These are phyloP conservation scores for Penicillium sp. DNA, from an alignment of 2,329 filamentous ascomycete genomes.

Conservation along the genomic window DNA sequence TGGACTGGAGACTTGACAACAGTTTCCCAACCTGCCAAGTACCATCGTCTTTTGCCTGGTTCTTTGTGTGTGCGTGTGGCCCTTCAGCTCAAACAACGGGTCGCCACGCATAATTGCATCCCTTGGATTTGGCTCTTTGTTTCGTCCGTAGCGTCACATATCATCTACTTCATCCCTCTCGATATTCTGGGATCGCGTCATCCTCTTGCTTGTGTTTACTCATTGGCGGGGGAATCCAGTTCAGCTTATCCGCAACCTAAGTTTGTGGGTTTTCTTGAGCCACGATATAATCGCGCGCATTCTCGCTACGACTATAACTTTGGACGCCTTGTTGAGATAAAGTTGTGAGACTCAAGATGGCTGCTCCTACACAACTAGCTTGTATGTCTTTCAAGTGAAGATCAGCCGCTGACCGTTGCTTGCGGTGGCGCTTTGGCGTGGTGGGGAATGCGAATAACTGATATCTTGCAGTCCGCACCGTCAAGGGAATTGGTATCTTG, in stretches of 20 bases:
- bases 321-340: slow-evolving; percentile 16
- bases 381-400: slow-evolving; percentile 56
- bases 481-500: slow-evolving; percentile 93
- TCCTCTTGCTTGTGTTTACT: slow-evolving; percentile 14
- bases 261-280: slow-evolving; percentile 12
- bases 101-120: slow-evolving; percentile 24
- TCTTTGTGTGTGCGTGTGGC: slow-evolving; percentile 29
- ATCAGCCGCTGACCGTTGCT: background rate
- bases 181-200: background rate
- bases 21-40: slow-evolving; percentile 22
- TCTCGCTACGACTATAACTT: slow-evolving; percentile 14
- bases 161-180: background rate
- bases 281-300: slow-evolving; percentile 10
- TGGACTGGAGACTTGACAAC: slow-evolving; percentile 37
- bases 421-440: background rate
- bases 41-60: slow-evolving; percentile 23
- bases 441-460: slow-evolving; percentile 15
- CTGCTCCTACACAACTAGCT: slow-evolving; percentile 89
- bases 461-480: slow-evolving; percentile 73
- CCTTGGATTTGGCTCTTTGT: slow-evolving; percentile 11
- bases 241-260: slow-evolving; percentile 17
- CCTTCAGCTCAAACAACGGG: slow-evolving; percentile 26
- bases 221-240: slow-evolving; percentile 13
- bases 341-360: slow-evolving; percentile 61
- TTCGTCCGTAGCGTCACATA: slow-evolving; percentile 11